Evolutionary conservation across 768 basidiomycete genomes (phyloP).

Genomic region (Podaxis carcinomalis): DNA sequence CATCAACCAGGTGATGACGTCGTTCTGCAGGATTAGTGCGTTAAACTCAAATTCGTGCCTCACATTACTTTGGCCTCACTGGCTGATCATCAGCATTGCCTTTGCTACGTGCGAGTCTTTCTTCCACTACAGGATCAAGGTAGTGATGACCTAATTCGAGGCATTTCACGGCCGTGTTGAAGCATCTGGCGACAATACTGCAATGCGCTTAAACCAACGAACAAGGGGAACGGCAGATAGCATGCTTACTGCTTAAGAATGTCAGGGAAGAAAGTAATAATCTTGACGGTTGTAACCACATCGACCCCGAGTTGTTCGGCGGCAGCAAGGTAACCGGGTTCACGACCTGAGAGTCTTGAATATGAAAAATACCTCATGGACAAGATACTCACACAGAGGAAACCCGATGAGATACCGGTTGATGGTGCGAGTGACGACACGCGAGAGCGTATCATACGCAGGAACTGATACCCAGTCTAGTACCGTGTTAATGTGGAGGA

Average conservation of each 20-base stretch:
- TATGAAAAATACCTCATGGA: neutral
- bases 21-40: slow-evolving; percentile 16
- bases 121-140: slow-evolving; percentile 13
- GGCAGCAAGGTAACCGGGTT: slow-evolving; percentile 30
- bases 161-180: neutral
- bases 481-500: neutral
- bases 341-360: slow-evolving; percentile 26
- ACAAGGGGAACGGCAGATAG: neutral
- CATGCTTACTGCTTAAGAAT: slow-evolving; percentile 36
- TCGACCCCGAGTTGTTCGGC: slow-evolving; percentile 23
- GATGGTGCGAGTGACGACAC: slow-evolving; percentile 34
- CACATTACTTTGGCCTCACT: neutral
- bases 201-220: neutral
- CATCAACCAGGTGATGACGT: slow-evolving; percentile 35
- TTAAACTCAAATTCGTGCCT: slow-evolving; percentile 15
- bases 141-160: neutral
- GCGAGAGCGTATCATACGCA: slow-evolving; percentile 19
- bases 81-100: neutral
- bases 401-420: slow-evolving; percentile 47
- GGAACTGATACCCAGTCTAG: slow-evolving; percentile 37
- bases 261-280: slow-evolving; percentile 32
- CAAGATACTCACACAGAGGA: slow-evolving; percentile 36
- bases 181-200: slow-evolving; percentile 13
- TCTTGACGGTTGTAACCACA: slow-evolving; percentile 21
- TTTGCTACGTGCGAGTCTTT: neutral